These are phyloP conservation scores for Neonectria magnoliae DNA, from an alignment of 2,329 filamentous ascomycete species.

Conservation along the genomic window DNA sequence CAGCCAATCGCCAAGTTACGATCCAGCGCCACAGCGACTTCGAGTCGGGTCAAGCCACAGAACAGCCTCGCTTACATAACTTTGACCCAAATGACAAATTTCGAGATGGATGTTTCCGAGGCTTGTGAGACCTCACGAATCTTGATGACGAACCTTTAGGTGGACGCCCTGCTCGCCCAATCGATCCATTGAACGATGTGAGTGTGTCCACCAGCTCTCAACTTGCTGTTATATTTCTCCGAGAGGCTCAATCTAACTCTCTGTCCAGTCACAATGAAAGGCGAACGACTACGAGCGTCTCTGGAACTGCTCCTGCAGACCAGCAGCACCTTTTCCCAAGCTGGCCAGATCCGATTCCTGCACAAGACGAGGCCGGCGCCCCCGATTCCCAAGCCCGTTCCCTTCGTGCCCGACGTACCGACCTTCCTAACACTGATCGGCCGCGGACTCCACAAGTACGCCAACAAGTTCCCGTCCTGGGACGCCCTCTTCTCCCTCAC, in stretches of 20 bases:
- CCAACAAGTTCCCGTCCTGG: slow-evolving; percentile 90
- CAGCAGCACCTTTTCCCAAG: slow-evolving; percentile 44
- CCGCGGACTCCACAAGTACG: slow-evolving; percentile 83
- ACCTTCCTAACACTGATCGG: slow-evolving; percentile 94
- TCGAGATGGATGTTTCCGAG: slow-evolving; percentile 36
- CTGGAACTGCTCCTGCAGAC: slow-evolving; percentile 46
- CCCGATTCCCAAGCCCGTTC: slow-evolving; percentile 74
- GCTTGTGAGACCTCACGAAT: slow-evolving; percentile 30
- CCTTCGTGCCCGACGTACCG: slow-evolving; percentile 83
- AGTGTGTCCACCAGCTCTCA: neutral
- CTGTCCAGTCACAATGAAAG: slow-evolving; percentile 44
- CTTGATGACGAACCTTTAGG: slow-evolving; percentile 31
- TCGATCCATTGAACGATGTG: slow-evolving; percentile 36
- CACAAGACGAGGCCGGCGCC: slow-evolving; percentile 53
- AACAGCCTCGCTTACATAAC: slow-evolving; percentile 49
- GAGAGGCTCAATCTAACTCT: slow-evolving; percentile 20
- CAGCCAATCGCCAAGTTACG: slow-evolving; percentile 22
- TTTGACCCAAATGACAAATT: slow-evolving; percentile 41
- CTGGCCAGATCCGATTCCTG: slow-evolving; percentile 55
- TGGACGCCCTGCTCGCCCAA: slow-evolving; percentile 33
- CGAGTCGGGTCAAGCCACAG: slow-evolving; percentile 9
- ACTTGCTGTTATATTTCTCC: neutral
- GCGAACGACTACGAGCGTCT: slow-evolving; percentile 45
- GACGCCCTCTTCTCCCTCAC: slow-evolving; percentile 86
- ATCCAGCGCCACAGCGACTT: slow-evolving; percentile 27